Base-by-base conservation (phyloP, 2,329 filamentous ascomycete species). In the Cytospora schulzeri region DNA sequence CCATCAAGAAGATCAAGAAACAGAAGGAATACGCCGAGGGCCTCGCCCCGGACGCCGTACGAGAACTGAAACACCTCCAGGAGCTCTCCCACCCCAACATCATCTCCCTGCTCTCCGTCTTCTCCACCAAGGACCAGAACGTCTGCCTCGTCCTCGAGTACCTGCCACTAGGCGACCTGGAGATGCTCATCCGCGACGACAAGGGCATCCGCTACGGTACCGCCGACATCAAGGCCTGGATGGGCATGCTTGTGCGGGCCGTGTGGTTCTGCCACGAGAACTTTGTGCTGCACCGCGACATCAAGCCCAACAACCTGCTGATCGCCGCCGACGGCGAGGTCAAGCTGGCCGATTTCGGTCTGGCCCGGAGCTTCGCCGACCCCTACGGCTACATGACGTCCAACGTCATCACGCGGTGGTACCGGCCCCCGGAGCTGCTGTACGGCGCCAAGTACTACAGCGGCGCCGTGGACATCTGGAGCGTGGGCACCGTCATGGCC, bases 211-310 rank as follows among this genome's bases (percentile, higher is more conserved):
- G 88, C 62, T 98, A 98, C 76, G 91, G 91, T 67, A 86, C 88
- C 14, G 91, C 91, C 22, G 95, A 99, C 76, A 93, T 98, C 76
- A 99, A 99, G 77, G 91, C 93, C 19, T 99, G 95, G 95, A 96
- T 97, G 89, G 91, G 91, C 68, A 98, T 98, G 95, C 85, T 98
- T n/a, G 86, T 86, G 31, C 88, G 94, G 51, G 95, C 91, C 29
- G 88, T 98, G 31, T 96, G 92, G 89, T 99, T 96, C 81, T 98
- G 95, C 77, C 95, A 99, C 77, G 91, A 93, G 74, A 96, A 95
- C 76, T 94, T 90, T 71, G 87, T 99, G 22, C 84, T 99, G 33
- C 95, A 99, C 78, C 91, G 95, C 71, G 95, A 99, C 81, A 98
- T 99, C 82, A 99, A 99, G 79, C 94, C 94, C 56, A 98, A 98